Conservation (phyloP, 2,329 filamentous ascomycete species). For the Huntiella savannae region DNA sequence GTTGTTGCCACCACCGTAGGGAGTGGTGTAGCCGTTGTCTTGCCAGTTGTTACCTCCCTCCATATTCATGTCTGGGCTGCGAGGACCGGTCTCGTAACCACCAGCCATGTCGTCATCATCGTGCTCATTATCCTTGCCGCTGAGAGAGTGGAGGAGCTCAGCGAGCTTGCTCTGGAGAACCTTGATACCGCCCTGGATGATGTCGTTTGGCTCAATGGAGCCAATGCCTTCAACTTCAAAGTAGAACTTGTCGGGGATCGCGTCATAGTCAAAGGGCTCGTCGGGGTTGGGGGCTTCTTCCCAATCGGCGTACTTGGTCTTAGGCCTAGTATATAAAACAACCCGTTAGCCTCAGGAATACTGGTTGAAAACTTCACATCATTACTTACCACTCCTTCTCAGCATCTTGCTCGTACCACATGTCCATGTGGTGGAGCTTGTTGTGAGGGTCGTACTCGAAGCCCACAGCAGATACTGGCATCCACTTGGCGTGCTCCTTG, state of each 20-base stretch:
- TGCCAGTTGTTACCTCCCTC: slow-evolving; percentile 37
- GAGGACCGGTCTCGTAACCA: slow-evolving; percentile 42
- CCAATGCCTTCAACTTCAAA: slow-evolving; percentile 83
- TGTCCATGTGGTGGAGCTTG: slow-evolving; percentile 75
- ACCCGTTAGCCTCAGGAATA: background rate
- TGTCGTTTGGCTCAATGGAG: slow-evolving; percentile 71
- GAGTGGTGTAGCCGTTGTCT: slow-evolving; percentile 49
- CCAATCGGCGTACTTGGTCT: slow-evolving; percentile 59
- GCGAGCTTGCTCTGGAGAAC: slow-evolving; percentile 83
- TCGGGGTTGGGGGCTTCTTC: slow-evolving; percentile 66
- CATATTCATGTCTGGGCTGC: slow-evolving; percentile 46
- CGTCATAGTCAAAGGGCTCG: slow-evolving; percentile 80
- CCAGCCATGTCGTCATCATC: slow-evolving; percentile 22
- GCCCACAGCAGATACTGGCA: slow-evolving; percentile 73
- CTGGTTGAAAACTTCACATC: background rate
- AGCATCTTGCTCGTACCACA: slow-evolving; percentile 80
- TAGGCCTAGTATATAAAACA: slow-evolving; percentile 40
- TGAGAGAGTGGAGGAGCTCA: slow-evolving; percentile 47
- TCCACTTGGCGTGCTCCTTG: slow-evolving; percentile 98
- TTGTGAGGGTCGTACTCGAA: slow-evolving; percentile 99
- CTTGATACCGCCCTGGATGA: slow-evolving; percentile 74
- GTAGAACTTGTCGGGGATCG: slow-evolving; percentile 70
- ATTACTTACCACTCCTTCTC: slow-evolving; percentile 60
- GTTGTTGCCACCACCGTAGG: slow-evolving; percentile 38
- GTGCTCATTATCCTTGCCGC: slow-evolving; percentile 30